Conservation (phyloP, 495 filamentous ascomycete genomes). For the Aspergillus funiculosus region DNA sequence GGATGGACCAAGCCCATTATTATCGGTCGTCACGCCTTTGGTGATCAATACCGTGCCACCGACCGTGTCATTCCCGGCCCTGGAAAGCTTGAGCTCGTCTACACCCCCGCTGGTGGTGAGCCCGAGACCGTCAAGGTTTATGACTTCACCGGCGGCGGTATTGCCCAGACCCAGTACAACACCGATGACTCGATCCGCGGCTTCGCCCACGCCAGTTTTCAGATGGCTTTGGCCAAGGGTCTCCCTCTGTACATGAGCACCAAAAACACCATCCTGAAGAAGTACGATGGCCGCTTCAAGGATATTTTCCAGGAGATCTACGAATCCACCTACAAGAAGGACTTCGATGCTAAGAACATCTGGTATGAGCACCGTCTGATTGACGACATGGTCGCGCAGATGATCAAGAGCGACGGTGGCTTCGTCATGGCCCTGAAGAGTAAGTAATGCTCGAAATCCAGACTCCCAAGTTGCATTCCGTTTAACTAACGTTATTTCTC, state of each 20-base stretch:
- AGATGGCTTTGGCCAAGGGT: constrained; percentile 79
- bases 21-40: constrained; percentile 96
- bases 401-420: constrained; percentile 95
- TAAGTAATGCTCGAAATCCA: constrained; percentile 35
- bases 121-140: constrained; percentile 84
- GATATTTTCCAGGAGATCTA: constrained; percentile 98
- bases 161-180: constrained; percentile 95
- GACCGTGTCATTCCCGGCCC: constrained; percentile 75
- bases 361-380: constrained; percentile 99
- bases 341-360: constrained; percentile 84
- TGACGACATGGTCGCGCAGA: constrained; percentile 99
- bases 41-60: constrained; percentile 96
- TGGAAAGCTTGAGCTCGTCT: constrained; percentile 89
- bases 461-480: neutral
- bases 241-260: constrained; percentile 97
- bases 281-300: constrained; percentile 97
- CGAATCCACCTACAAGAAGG: constrained; percentile 75
- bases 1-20: constrained; percentile 99
- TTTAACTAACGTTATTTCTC: constrained; percentile 7
- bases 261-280: constrained; percentile 99
- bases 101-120: constrained; percentile 76
- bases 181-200: constrained; percentile 89
- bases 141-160: constrained; percentile 81
- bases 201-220: constrained; percentile 94
- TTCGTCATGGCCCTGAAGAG: constrained; percentile 98